A percentile compares a stretch with the other conserved stretches of the same genome.
These are phyloP conservation scores for Ogataea salicorniae DNA, from an alignment of 805 yeast genomes.

Conservation along the genomic window DNA sequence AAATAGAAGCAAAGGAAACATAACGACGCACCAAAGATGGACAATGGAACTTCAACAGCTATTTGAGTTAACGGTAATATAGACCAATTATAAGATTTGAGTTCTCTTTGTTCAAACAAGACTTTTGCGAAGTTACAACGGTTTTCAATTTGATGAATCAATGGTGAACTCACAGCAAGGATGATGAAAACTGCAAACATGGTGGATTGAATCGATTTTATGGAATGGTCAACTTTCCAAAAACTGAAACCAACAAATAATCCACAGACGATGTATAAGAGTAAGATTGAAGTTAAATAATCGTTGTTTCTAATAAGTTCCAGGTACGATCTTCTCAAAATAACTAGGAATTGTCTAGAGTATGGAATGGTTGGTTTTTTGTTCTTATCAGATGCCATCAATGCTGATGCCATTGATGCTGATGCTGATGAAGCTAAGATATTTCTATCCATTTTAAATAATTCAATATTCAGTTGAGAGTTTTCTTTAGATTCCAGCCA, in stretches of 20 bases:
- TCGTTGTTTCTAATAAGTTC: slow-evolving; percentile 57
- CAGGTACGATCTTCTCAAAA: slow-evolving; percentile 36
- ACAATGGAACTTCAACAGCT: slow-evolving; percentile 53
- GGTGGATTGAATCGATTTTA: slow-evolving; percentile 45
- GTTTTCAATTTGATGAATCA: slow-evolving; percentile 54
- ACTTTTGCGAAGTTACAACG: slow-evolving; percentile 29
- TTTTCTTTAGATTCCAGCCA: slow-evolving; percentile 27
- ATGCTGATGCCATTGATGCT: too few species aligned
- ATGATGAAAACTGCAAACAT: slow-evolving; percentile 56
- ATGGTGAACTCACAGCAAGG: slow-evolving; percentile 50
- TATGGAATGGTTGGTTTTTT: slow-evolving; percentile 37
- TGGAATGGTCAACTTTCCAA: slow-evolving; percentile 45
- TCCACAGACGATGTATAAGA: slow-evolving; percentile 39
- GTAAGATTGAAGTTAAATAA: slow-evolving; percentile 58
- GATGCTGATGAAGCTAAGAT: too few species aligned
- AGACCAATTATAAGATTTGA: slow-evolving; percentile 62
- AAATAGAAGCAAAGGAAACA: slow-evolving; percentile 44
- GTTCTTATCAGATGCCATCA: neutral
- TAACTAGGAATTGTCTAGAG: slow-evolving; percentile 37
- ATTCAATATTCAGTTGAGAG: slow-evolving; percentile 13
- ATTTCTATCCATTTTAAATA: slow-evolving; percentile 1
- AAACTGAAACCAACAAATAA: slow-evolving; percentile 70
- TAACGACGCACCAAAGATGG: slow-evolving; percentile 41
- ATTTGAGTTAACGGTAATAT: slow-evolving; percentile 47
- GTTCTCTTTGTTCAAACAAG: slow-evolving; percentile 58